Evolutionary conservation across 306 rosid species (phyloP).

Genomic region (Acmispon strigosus): DNA sequence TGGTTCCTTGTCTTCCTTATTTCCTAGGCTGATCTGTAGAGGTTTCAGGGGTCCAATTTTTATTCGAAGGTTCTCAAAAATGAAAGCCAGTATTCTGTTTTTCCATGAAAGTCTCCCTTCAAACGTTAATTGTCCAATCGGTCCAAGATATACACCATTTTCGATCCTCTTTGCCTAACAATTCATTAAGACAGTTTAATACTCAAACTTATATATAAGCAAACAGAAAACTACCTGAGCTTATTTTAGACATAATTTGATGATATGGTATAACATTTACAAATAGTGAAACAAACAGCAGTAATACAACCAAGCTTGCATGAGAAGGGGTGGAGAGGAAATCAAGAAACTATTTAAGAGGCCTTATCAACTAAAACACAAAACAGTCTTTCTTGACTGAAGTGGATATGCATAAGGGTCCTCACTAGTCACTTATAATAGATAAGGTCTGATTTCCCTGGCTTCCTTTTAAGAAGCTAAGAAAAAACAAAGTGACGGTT

Average conservation of each 20-base stretch:
- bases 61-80: slow-evolving; percentile 58
- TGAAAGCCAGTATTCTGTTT: slow-evolving; percentile 64
- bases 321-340: background rate
- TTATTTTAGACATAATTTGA: background rate
- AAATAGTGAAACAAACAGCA: background rate
- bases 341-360: background rate
- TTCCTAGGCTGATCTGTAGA: slow-evolving; percentile 69
- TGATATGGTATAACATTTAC: slow-evolving; percentile 1
- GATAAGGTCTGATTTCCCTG: background rate
- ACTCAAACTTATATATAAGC: slow-evolving; percentile 19
- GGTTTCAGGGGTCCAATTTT: slow-evolving; percentile 79
- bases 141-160: slow-evolving; percentile 84
- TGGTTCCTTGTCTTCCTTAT: slow-evolving; percentile 68
- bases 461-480: background rate
- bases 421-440: background rate
- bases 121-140: slow-evolving; percentile 80
- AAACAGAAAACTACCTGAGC: background rate
- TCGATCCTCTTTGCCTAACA: slow-evolving; percentile 84
- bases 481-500: background rate
- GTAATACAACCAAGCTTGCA: background rate
- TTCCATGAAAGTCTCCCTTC: slow-evolving; percentile 88
- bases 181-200: slow-evolving; percentile 24
- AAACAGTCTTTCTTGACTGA: background rate
- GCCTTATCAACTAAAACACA: background rate
- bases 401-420: background rate